phyloP scores from a whole-genome alignment of 2,329 filamentous ascomycete genomes.

The Xylaria sp. region DNA sequence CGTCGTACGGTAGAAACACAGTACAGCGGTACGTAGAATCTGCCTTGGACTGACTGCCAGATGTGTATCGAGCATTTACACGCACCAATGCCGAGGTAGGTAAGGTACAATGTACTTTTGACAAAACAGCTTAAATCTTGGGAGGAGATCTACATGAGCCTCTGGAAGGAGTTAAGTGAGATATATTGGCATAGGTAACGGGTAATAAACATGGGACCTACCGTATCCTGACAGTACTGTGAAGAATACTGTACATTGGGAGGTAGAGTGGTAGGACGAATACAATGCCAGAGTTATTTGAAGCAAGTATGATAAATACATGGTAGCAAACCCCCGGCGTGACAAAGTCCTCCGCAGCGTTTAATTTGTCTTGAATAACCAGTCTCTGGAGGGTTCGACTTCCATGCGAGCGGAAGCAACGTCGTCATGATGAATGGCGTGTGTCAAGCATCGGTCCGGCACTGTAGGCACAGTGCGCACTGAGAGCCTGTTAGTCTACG shows the following conservation, averaged over 20 bases:
- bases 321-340: conserved; percentile 21
- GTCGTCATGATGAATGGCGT: conserved; percentile 16
- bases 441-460: conserved; percentile 1
- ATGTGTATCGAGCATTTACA: neutral
- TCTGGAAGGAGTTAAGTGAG: conserved; percentile 11
- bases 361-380: conserved; percentile 37
- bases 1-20: neutral
- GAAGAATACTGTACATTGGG: conserved; percentile 18
- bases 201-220: neutral
- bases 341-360: conserved; percentile 43
- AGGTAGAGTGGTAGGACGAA: neutral
- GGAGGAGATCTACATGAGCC: conserved; percentile 29
- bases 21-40: neutral
- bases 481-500: neutral
- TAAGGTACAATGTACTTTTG: conserved; percentile 29
- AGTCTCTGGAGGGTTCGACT: conserved; percentile 11
- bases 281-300: neutral
- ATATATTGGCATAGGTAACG: conserved; percentile 14
- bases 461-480: conserved; percentile 30
- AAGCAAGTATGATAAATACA: conserved; percentile 1
- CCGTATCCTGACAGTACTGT: neutral
- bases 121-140: conserved; percentile 22
- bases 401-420: conserved; percentile 2
- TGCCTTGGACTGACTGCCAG: neutral
- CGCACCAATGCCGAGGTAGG: conserved; percentile 8